Conservation (phyloP, 1,284 basidiomycete species). For the Malassezia obtusa region DNA sequence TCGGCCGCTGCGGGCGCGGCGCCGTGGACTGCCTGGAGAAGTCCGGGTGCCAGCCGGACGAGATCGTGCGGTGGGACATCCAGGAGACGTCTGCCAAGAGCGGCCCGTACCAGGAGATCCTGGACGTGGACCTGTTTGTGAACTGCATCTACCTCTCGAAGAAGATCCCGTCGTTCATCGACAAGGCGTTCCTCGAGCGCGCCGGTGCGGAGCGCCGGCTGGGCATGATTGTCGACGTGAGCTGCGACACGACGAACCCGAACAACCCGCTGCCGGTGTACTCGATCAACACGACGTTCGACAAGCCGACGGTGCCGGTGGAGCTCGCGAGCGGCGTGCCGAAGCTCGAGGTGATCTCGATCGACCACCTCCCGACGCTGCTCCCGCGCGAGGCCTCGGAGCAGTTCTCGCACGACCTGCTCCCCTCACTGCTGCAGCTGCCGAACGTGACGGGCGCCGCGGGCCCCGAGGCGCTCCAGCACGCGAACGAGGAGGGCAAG, state of each 20-base stretch:
- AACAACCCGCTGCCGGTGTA: slow-evolving; percentile 98
- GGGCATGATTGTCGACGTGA: slow-evolving; percentile 87
- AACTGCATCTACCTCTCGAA: slow-evolving; percentile 97
- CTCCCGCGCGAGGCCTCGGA: slow-evolving; percentile 92
- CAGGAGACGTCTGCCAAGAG: slow-evolving; percentile 83
- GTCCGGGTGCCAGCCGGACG: slow-evolving; percentile 65
- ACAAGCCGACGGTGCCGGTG: slow-evolving; percentile 81
- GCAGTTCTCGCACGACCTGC: slow-evolving; percentile 80
- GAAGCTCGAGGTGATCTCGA: slow-evolving; percentile 75
- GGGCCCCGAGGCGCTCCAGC: slow-evolving; percentile 23
- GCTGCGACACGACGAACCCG: slow-evolving; percentile 98
- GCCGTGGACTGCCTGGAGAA: slow-evolving; percentile 90
- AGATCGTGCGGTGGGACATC: slow-evolving; percentile 97
- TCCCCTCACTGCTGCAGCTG: slow-evolving; percentile 59
- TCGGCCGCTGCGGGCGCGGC: slow-evolving; percentile 91
- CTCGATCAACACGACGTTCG: slow-evolving; percentile 87
- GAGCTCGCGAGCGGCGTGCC: slow-evolving; percentile 25
- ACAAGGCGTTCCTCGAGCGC: slow-evolving; percentile 61
- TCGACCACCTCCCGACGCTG: slow-evolving; percentile 93
- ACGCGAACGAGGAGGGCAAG: slow-evolving; percentile 32
- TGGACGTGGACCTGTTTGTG: slow-evolving; percentile 95
- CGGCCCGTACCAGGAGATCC: slow-evolving; percentile 88
- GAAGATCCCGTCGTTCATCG: slow-evolving; percentile 80
- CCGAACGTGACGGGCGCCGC: slow-evolving; percentile 28
- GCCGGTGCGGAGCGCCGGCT: slow-evolving; percentile 66